Conservation (phyloP, 805 yeast genomes). For the Saccharomycopsis synnaedendra region DNA sequence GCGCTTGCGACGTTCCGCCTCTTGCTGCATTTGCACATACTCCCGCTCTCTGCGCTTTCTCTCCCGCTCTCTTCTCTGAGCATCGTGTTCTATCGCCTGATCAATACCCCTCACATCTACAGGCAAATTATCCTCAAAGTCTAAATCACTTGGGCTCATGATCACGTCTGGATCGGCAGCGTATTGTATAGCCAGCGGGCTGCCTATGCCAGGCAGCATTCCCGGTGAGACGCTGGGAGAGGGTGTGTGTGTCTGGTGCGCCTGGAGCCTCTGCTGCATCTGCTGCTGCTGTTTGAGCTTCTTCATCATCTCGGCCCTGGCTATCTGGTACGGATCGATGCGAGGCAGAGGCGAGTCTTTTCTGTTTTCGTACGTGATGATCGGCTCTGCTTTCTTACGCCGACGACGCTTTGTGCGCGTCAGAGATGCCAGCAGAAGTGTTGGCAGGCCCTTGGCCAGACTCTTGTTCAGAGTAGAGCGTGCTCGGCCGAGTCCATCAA, state of each 20-base stretch:
- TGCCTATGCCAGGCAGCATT: not conserved
- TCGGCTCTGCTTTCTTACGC: not conserved
- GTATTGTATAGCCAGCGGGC: not conserved
- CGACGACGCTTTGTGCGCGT: not conserved
- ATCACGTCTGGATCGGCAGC: not conserved
- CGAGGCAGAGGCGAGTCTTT: slow-evolving; percentile 6
- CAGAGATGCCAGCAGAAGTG: not conserved
- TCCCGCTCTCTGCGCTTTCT: too few relatives aligned
- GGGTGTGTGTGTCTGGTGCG: not conserved
- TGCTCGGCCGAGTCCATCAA: not conserved
- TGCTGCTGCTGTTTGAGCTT: slow-evolving; percentile 3
- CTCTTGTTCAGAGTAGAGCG: not conserved
- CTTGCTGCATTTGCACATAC: too few relatives aligned
- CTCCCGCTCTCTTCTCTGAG: too few relatives aligned
- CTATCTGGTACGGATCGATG: slow-evolving; percentile 12
- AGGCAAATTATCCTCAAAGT: too few relatives aligned
- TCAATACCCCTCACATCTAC: too few relatives aligned
- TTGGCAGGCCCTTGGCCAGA: not conserved
- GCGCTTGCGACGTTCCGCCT: too few relatives aligned
- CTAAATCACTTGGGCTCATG: not conserved
- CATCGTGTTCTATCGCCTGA: too few relatives aligned
- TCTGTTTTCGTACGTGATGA: slow-evolving; percentile 1
- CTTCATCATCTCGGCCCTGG: slow-evolving; percentile 8
- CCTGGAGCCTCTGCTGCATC: not conserved
- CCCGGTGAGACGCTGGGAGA: not conserved